Conservation (phyloP, 140 eudicot species). For the Ambrosia hybrid region DNA sequence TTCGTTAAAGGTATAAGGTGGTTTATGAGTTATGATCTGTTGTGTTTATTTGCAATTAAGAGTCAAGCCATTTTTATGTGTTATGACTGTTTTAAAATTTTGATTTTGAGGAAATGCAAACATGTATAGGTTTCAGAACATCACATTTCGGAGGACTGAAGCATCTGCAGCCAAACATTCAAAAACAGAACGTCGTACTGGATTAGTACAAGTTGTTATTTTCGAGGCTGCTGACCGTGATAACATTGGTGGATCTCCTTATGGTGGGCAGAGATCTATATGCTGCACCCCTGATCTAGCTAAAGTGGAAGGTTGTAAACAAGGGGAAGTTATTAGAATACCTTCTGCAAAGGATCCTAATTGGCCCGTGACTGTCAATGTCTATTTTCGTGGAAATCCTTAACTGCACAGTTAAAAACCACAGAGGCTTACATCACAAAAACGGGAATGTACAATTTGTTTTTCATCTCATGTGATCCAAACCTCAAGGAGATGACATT, state of each 20-base stretch:
- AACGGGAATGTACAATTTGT: conserved; percentile 96
- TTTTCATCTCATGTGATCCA: conserved; percentile 91
- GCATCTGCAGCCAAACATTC: conserved; percentile 69
- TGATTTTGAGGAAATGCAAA: conserved; percentile 13
- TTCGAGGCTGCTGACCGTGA: conserved; percentile 99
- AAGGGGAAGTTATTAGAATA: conserved; percentile 86
- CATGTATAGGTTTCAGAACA: conserved; percentile 70
- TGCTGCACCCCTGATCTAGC: conserved; percentile 98
- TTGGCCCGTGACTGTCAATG: conserved; percentile 77
- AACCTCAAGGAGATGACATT: conserved; percentile 68
- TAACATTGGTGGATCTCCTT: conserved; percentile 96
- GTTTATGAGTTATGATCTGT: background rate
- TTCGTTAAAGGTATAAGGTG: background rate
- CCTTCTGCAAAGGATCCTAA: conserved; percentile 64
- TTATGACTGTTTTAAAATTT: background rate
- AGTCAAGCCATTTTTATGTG: background rate
- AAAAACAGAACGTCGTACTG: conserved; percentile 58
- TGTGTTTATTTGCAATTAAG: background rate
- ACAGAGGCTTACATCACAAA: conserved; percentile 59
- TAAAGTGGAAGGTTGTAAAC: conserved; percentile 97
- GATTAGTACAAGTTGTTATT: conserved; percentile 75
- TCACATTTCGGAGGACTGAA: conserved; percentile 83
- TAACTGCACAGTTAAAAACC: conserved; percentile 55
- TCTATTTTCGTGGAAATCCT: conserved; percentile 64
- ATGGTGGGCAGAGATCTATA: conserved; percentile 95